phyloP scores from a whole-genome alignment of 768 basidiomycete genomes.

The Strobilomyces dryophilus region DNA sequence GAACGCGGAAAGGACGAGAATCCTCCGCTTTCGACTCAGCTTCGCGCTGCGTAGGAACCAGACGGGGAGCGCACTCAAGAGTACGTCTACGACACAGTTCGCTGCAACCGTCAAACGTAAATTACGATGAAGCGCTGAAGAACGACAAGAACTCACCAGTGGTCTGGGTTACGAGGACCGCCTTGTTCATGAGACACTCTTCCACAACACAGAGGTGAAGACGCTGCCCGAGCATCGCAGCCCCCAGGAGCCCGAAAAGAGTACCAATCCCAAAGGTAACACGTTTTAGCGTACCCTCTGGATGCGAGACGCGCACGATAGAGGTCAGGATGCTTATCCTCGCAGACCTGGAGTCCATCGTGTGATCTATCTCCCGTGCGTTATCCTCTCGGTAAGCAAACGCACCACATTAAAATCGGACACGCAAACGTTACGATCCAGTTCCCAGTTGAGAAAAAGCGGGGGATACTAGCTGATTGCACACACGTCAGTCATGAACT shows the following conservation, averaged over 20 bases:
- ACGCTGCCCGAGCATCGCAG: slow-evolving; percentile 6
- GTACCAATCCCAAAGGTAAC: slow-evolving; percentile 6
- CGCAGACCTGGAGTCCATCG: slow-evolving; percentile 13
- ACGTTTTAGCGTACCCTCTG: slow-evolving; percentile 7
- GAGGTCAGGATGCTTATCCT: slow-evolving; percentile 25
- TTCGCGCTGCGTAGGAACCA: slow-evolving; percentile 13
- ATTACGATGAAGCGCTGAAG: not conserved
- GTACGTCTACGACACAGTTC: slow-evolving; percentile 19
- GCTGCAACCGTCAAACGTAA: slow-evolving; percentile 7
- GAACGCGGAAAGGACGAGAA: slow-evolving; percentile 19
- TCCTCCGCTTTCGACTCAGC: slow-evolving; percentile 12
- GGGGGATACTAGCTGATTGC: slow-evolving; percentile 2
- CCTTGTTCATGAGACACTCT: slow-evolving; percentile 8
- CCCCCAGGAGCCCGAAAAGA: slow-evolving; percentile 15
- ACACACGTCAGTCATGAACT: not conserved
- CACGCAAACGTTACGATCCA: slow-evolving; percentile 17
- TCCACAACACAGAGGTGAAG: slow-evolving; percentile 4
- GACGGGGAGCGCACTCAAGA: slow-evolving; percentile 19
- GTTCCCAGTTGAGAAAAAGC: slow-evolving; percentile 4
- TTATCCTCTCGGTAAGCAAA: not conserved
- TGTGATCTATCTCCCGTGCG: not conserved
- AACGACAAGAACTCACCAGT: slow-evolving; percentile 14
- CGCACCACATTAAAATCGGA: slow-evolving; percentile 16
- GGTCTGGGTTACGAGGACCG: slow-evolving; percentile 14
- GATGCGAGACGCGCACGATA: slow-evolving; percentile 20